phyloP scores from a whole-genome alignment of 2,329 filamentous ascomycete species.

The Penicillium crustosum region DNA sequence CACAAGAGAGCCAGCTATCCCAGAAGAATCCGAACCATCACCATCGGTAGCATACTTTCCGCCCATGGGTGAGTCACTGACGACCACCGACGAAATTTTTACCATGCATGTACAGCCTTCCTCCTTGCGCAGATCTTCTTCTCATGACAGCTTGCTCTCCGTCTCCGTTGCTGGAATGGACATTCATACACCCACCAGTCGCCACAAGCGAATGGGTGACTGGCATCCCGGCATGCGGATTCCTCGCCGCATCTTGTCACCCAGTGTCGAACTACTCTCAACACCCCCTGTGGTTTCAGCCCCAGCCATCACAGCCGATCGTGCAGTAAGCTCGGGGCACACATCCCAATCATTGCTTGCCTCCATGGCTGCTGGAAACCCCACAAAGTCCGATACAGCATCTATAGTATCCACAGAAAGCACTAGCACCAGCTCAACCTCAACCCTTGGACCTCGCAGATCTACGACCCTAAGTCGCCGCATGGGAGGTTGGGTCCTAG shows the following conservation, averaged over 20 bases:
- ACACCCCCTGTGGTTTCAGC: slow-evolving; percentile 42
- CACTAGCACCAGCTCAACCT: slow-evolving; percentile 22
- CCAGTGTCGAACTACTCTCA: slow-evolving; percentile 43
- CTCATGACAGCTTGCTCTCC: slow-evolving; percentile 87
- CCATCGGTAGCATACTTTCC: slow-evolving; percentile 20
- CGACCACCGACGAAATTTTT: slow-evolving; percentile 26
- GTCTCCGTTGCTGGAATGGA: slow-evolving; percentile 85
- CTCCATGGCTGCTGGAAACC: slow-evolving; percentile 34
- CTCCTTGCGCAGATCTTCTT: slow-evolving; percentile 64
- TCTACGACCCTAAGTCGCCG: slow-evolving; percentile 50
- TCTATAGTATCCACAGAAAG: slow-evolving; percentile 26
- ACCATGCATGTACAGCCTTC: slow-evolving; percentile 33
- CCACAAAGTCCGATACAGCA: slow-evolving; percentile 21
- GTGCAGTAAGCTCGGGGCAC: slow-evolving; percentile 24
- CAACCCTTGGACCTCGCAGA: slow-evolving; percentile 24
- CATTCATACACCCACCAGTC: slow-evolving; percentile 75
- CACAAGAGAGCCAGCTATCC: slow-evolving; percentile 36
- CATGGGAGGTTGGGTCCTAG: slow-evolving; percentile 65
- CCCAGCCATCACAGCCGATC: slow-evolving; percentile 38
- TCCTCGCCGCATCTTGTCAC: slow-evolving; percentile 49
- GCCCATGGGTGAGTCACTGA: slow-evolving; percentile 10
- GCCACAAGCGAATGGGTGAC: slow-evolving; percentile 71
- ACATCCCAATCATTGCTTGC: slow-evolving; percentile 39
- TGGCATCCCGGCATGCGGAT: slow-evolving; percentile 51
- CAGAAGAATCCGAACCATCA: slow-evolving; percentile 41